Evolutionary conservation across 129 eudicot genomes (phyloP), one percentile per base, ranked within the genome.

Genomic region (Tanacetum coccineum): DNA sequence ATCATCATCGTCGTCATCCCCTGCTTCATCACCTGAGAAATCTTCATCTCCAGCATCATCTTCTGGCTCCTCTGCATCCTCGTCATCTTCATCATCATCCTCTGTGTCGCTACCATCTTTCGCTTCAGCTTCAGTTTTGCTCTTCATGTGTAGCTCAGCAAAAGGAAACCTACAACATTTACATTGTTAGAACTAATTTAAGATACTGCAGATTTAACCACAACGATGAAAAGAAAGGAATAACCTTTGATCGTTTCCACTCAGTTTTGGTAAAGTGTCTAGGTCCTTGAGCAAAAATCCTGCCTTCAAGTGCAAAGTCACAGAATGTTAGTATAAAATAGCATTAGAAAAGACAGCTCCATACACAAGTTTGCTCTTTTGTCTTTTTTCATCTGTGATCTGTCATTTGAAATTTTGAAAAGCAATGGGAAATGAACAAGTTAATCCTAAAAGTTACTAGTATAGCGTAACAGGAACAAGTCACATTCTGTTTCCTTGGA

Each of bases 1-100:
- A 1, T 83, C 84, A 14, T 76, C 87, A 6, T 78, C 90, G 12
- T 74, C 79, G 4, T 75, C 79, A 19, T 70, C 97, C 11, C 75
- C 95, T 5, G 82, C 97, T 76, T 85, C 95, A 30, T 85, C 96
- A 49, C 85, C 95, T 0, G 95, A 83, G 66, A 87, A 87, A 76
- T 91, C 98, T 62, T 91, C 98, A 48, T 87, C 96, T 50, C 82
- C 93, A 0, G 73, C 90, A 70, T 85, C 97, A 59, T 84, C 91
- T 15, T 76, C 79, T 11, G 63, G 56, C 59, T 75, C 79, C 63
- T 82, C 82, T 39, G 64, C 95, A 70, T 48, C 95, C 1, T 82
- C 90, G 3, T 91, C 97, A 7, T 91, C 96, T 19, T 91, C 74
- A 14, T 75, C 97, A 6, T 83, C 95, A 20, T 87, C 96, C 69